Evolutionary conservation across 805 yeast species (phyloP).

Genomic region (Millerago galiae): DNA sequence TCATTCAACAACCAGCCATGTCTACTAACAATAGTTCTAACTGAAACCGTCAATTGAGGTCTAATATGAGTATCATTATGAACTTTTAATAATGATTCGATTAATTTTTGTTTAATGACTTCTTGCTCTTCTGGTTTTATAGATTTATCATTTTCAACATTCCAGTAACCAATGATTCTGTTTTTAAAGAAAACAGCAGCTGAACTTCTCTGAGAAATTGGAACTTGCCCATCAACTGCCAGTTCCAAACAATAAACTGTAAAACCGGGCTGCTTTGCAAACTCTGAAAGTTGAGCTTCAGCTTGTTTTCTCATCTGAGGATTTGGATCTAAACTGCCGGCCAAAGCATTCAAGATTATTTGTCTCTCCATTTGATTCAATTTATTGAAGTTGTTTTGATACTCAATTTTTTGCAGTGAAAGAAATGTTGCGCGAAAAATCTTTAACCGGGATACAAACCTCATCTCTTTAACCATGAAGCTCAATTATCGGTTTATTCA

Average conservation of each 20-base stretch:
- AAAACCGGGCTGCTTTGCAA: conserved; percentile 52
- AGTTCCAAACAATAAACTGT: conserved; percentile 47
- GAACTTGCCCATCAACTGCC: conserved; percentile 37
- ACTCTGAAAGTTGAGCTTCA: conserved; percentile 43
- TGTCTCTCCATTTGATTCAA: conserved; percentile 33
- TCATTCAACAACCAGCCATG: conserved; percentile 31
- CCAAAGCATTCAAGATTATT: conserved; percentile 41
- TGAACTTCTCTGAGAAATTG: conserved; percentile 44
- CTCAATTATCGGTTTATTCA: conserved; percentile 17
- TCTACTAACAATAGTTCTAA: conserved; percentile 44
- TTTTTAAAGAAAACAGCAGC: conserved; percentile 68
- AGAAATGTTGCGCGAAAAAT: neutral
- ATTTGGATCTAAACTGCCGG: conserved; percentile 49
- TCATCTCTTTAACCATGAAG: neutral
- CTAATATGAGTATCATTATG: conserved; percentile 37
- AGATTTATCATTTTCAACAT: conserved; percentile 23
- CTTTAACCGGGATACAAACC: neutral
- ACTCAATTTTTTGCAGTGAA: neutral
- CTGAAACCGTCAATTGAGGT: conserved; percentile 52
- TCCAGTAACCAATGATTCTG: conserved; percentile 51
- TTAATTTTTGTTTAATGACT: conserved; percentile 45
- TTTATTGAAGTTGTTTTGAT: neutral
- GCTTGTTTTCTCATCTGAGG: conserved; percentile 44
- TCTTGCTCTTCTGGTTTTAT: conserved; percentile 45
- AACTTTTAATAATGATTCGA: conserved; percentile 42